phyloP scores from a whole-genome alignment of 768 basidiomycete species.

The Macrolepiota albuminosa region DNA sequence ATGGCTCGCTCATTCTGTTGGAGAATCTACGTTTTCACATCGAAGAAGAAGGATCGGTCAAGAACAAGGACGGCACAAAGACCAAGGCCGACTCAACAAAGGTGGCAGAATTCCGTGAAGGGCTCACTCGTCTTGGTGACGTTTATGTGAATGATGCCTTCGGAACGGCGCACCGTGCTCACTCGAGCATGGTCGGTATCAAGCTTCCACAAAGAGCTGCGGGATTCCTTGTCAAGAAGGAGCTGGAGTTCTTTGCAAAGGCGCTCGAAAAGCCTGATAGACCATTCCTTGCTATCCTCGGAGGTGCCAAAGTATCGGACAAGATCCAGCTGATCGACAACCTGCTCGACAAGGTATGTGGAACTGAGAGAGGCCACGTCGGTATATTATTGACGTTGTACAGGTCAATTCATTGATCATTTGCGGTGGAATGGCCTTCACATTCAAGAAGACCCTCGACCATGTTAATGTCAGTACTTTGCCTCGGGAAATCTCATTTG shows the following conservation, averaged over 20 bases:
- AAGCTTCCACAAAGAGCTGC: slow-evolving; percentile 89
- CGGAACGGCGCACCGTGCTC: slow-evolving; percentile 96
- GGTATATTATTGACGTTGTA: background rate
- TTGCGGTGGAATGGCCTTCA: slow-evolving; percentile 98
- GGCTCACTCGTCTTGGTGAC: slow-evolving; percentile 88
- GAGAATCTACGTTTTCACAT: slow-evolving; percentile 99
- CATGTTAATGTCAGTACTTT: slow-evolving; percentile 49
- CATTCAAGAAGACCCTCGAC: slow-evolving; percentile 94
- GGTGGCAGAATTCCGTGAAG: slow-evolving; percentile 80
- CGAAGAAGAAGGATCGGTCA: slow-evolving; percentile 93
- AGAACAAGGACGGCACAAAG: slow-evolving; percentile 93
- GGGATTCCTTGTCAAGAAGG: slow-evolving; percentile 97
- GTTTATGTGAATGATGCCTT: slow-evolving; percentile 99
- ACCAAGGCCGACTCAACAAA: slow-evolving; percentile 84
- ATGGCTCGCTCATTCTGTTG: slow-evolving; percentile 79
- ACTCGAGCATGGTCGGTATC: slow-evolving; percentile 98
- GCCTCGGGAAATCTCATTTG: slow-evolving; percentile 74
- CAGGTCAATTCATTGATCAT: slow-evolving; percentile 95
- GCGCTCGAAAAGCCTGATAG: slow-evolving; percentile 91
- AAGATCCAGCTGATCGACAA: slow-evolving; percentile 99
- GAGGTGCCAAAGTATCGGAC: slow-evolving; percentile 98
- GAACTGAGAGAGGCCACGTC: background rate
- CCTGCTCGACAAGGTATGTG: slow-evolving; percentile 89
- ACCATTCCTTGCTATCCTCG: slow-evolving; percentile 97
- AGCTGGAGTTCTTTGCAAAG: slow-evolving; percentile 98